Base-by-base conservation (phyloP, 2,329 filamentous ascomycete species). In the Fusarium praegraminearum region DNA sequence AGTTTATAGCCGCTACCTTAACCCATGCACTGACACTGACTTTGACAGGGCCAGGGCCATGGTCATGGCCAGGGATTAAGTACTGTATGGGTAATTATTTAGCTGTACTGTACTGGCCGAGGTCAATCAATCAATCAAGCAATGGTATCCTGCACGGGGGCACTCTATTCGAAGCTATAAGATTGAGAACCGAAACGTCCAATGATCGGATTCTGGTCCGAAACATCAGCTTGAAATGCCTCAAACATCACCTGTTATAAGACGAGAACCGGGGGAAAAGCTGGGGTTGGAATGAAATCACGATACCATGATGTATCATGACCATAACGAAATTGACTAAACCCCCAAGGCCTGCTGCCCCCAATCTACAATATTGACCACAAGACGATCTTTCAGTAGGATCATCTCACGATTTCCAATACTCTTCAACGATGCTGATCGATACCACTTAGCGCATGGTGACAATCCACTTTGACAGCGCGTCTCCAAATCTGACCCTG, bases 111-210 rank as follows among this genome's bases (percentile, higher is more conserved):
- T 46, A 55, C 33, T 15, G 57, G 38, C 57, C 52, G 65, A 63
- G 62, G 47, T 71, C 60, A 50, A 15, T 18, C 46, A 58, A 67
- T 70, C 61, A 51, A 51, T 26, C 49, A 60, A 68, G 58, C 67
- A 70, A 68, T 71, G 22, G 50, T 49, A 70, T 71, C 55, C 59
- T 57, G 63, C 45, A 70, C 67, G 67, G 62, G 67, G 67, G 56
- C 52, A 54, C 35, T 46, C 12, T 32, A 51, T 57, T 40, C 36
- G 53, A 53, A 60, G 62, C 63, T 44, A 47, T 45, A 47, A 64
- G 63, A 59, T 59, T 46, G 32, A 49, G 47, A 47, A n/a, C 36
- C 61, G 49, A 52, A 45, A 62, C 57, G 43, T 45, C 41, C 64
- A 69, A 49, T 56, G 45, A 47, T 40, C 38, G 35, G 40, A 59